These are phyloP conservation scores for Saprolegnia diclina DNA, from an alignment of 352 stramenopile species.

Conservation along the genomic window DNA sequence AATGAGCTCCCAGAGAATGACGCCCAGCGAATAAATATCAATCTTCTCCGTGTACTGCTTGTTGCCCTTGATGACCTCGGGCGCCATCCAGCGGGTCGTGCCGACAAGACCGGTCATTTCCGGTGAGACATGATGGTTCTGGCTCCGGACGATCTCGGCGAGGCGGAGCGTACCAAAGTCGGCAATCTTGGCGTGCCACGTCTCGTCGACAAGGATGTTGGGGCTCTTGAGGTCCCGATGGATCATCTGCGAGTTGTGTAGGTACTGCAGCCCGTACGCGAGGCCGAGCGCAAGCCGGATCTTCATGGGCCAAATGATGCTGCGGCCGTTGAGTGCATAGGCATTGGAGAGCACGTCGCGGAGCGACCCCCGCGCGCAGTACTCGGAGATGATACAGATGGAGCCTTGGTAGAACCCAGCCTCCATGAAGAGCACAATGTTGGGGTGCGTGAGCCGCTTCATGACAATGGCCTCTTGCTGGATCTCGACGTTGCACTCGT, in stretches of 20 bases:
- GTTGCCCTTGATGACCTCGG: conserved; percentile 82
- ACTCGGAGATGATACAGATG: conserved; percentile 95
- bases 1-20: conserved; percentile 86
- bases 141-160: conserved; percentile 77
- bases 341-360: conserved; percentile 86
- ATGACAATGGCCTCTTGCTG: conserved; percentile 76
- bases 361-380: conserved; percentile 90
- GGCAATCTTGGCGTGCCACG: conserved; percentile 86
- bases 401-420: conserved; percentile 77
- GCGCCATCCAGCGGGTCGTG: conserved; percentile 86
- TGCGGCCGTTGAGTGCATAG: conserved; percentile 38
- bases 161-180: conserved; percentile 86
- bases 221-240: conserved; percentile 88
- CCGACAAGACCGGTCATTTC: conserved; percentile 85
- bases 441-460: conserved; percentile 72
- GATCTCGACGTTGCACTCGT: conserved; percentile 82
- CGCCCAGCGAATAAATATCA: conserved; percentile 83
- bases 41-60: conserved; percentile 85
- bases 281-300: conserved; percentile 70
- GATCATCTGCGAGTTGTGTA: conserved; percentile 88
- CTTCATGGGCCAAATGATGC: conserved; percentile 76
- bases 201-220: conserved; percentile 86
- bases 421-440: conserved; percentile 87
- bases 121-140: conserved; percentile 39
- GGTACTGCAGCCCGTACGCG: conserved; percentile 83